Evolutionary conservation across 2,329 filamentous ascomycete species (phyloP), one percentile per base, ranked within the genome.

Genomic region (Rutstroemia sp.): DNA sequence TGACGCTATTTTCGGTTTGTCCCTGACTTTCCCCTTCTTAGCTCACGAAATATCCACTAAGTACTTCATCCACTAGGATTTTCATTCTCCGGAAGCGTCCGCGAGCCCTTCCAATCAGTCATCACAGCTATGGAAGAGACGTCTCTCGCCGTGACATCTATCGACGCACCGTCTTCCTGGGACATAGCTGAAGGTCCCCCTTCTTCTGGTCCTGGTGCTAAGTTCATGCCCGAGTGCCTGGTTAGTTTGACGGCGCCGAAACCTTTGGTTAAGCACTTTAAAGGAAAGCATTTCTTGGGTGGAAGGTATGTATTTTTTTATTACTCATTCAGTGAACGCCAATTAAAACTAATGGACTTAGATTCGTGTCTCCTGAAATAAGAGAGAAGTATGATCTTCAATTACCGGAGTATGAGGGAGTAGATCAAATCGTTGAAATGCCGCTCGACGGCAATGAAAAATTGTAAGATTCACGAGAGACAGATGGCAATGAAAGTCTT

Each of bases 91-190:
- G 92, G 92, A 6, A 86, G 94, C 62, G 86, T 99, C 53, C 85
- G 94, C n/a, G 89, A 95, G 62, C 94, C 94, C 1, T 99, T 97
- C 68, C 85, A 86, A 0, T 78, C 78, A 0, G 87, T 96, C 14
- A 95, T 99, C 64, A 76, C 80, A 59, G 84, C 87, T 7, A 77
- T 99, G 39, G 82, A 90, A 63, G 78, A 84, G 44, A 87, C 88
- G 5, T 79, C 79, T 25, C 67, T 94, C 7, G 88, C 91, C 0
- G 87, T 97, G 0, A 86, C 94, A 2, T 88, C 90, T 2, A 89
- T 99, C 21, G 94, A 99, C 73, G 91, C 89, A 6, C 94, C 94
- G 1, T 95, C 89, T 34, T 94, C 89, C 1, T 99, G 94, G 94
- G 84, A 94, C 70, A 95, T 99, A 56, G 89, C 96, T 67, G 76